A percentile compares a stretch with the other conserved stretches of the same genome.
phyloP scores from a whole-genome alignment of 2,329 filamentous ascomycete genomes.

The Monosporascus sp. region DNA sequence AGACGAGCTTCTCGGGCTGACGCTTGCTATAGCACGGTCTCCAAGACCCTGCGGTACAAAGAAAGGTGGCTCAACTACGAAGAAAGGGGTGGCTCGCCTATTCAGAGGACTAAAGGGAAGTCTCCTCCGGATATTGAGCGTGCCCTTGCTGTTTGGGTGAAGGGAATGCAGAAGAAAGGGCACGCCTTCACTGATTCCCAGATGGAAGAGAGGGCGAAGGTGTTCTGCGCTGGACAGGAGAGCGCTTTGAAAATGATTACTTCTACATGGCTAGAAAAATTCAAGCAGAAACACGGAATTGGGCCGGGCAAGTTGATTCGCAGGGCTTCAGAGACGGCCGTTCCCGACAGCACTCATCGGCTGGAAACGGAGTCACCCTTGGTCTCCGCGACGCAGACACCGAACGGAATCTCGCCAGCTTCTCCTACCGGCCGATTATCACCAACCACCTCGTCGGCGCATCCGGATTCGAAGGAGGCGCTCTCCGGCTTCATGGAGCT shows the following conservation, averaged over 20 bases:
- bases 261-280: slow-evolving; percentile 83
- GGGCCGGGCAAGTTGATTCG: slow-evolving; percentile 44
- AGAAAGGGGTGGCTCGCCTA: slow-evolving; percentile 71
- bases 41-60: slow-evolving; percentile 89
- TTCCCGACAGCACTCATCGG: slow-evolving; percentile 57
- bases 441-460: slow-evolving; percentile 65
- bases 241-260: slow-evolving; percentile 66
- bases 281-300: slow-evolving; percentile 80
- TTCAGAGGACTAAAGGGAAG: slow-evolving; percentile 79
- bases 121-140: slow-evolving; percentile 82
- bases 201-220: slow-evolving; percentile 76
- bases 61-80: slow-evolving; percentile 87
- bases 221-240: slow-evolving; percentile 73
- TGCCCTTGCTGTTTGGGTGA: slow-evolving; percentile 80
- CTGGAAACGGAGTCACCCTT: slow-evolving; percentile 49
- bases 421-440: slow-evolving; percentile 64
- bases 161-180: slow-evolving; percentile 74
- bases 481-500: slow-evolving; percentile 58
- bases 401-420: slow-evolving; percentile 63
- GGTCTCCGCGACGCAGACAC: slow-evolving; percentile 55
- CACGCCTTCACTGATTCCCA: slow-evolving; percentile 70
- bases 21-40: slow-evolving; percentile 72
- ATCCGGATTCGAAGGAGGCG: slow-evolving; percentile 60
- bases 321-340: slow-evolving; percentile 62
- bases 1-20: slow-evolving; percentile 20